Percentiles rank a stretch among this genome's conserved stretches.
These are phyloP conservation scores for Pythium sp. DNA, from an alignment of 352 stramenopile genomes.

Conservation along the genomic window DNA sequence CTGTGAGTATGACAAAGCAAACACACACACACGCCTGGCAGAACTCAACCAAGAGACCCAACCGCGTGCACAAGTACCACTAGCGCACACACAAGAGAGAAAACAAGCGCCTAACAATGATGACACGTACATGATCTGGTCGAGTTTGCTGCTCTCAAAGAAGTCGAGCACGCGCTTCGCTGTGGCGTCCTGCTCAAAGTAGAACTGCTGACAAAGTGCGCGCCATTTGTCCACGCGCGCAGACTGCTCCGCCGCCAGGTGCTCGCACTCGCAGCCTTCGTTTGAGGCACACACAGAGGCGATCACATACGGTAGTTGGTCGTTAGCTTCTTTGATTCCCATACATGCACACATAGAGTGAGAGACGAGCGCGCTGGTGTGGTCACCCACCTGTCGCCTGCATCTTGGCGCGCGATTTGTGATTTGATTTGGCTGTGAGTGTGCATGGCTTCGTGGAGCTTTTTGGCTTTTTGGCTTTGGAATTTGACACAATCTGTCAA, in stretches of 20 bases:
- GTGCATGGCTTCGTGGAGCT: not conserved
- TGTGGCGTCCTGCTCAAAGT: slow-evolving; percentile 48
- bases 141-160: slow-evolving; percentile 62
- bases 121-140: slow-evolving; percentile 52
- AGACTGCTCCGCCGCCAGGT: slow-evolving; percentile 21
- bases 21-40: not conserved
- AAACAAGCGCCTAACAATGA: too few species aligned
- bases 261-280: slow-evolving; percentile 37
- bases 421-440: not conserved
- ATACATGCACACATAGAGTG: not conserved
- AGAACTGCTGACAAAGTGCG: slow-evolving; percentile 58
- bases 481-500: too few species aligned
- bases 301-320: not conserved
- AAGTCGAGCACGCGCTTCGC: slow-evolving; percentile 68
- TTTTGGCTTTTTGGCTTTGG: too few species aligned
- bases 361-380: not conserved
- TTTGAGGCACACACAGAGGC: too few species aligned
- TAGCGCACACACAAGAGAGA: too few species aligned
- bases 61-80: too few species aligned
- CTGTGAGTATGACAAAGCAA: too few species aligned
- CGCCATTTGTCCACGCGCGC: slow-evolving; percentile 46
- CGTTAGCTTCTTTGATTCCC: not conserved
- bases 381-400: not conserved
- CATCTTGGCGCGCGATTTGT: not conserved
- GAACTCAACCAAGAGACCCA: not conserved